Percentiles rank a stretch among this genome's conserved stretches.
phyloP scores from a whole-genome alignment of 2,329 filamentous ascomycete species.

The Sporothrix mexicana region DNA sequence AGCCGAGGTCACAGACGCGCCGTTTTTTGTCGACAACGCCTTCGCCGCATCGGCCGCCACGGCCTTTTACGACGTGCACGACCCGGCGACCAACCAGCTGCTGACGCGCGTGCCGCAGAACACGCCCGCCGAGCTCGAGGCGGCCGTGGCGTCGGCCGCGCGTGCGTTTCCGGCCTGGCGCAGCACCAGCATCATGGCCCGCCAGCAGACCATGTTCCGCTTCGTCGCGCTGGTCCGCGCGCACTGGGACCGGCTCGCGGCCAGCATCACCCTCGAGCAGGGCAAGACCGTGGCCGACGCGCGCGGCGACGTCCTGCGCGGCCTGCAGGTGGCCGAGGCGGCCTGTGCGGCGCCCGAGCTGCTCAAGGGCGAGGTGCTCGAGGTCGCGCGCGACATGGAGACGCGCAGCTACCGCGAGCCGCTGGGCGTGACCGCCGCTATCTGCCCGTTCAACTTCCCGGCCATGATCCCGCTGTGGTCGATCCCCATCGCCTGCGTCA shows the following conservation, averaged over 20 bases:
- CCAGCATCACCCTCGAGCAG: conserved; percentile 85
- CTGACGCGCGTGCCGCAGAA: conserved; percentile 83
- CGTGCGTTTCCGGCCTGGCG: conserved; percentile 78
- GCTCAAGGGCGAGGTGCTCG: conserved; percentile 80
- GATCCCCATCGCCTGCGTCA: conserved; percentile 82
- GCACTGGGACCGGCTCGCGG: conserved; percentile 83
- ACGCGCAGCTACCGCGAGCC: conserved; percentile 82
- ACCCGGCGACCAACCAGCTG: conserved; percentile 84
- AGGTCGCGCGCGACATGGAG: conserved; percentile 91
- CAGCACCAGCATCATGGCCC: conserved; percentile 71
- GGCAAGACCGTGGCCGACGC: conserved; percentile 88
- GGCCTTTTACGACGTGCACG: conserved; percentile 78
- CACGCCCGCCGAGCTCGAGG: conserved; percentile 76
- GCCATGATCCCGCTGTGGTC: conserved; percentile 94
- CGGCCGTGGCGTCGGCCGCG: conserved; percentile 75
- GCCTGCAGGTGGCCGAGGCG: conserved; percentile 83
- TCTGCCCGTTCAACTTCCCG: conserved; percentile 90
- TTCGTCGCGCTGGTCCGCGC: conserved; percentile 79
- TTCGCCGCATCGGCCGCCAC: conserved; percentile 72
- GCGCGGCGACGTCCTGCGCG: conserved; percentile 79
- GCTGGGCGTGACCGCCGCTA: conserved; percentile 79
- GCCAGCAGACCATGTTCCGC: conserved; percentile 88
- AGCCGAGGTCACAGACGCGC: conserved; percentile 70
- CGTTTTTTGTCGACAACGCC: conserved; percentile 82
- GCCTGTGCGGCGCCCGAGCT: conserved; percentile 80